Evolutionary conservation across 768 basidiomycete species (phyloP).

Genomic region (Multifurca ochricompacta): DNA sequence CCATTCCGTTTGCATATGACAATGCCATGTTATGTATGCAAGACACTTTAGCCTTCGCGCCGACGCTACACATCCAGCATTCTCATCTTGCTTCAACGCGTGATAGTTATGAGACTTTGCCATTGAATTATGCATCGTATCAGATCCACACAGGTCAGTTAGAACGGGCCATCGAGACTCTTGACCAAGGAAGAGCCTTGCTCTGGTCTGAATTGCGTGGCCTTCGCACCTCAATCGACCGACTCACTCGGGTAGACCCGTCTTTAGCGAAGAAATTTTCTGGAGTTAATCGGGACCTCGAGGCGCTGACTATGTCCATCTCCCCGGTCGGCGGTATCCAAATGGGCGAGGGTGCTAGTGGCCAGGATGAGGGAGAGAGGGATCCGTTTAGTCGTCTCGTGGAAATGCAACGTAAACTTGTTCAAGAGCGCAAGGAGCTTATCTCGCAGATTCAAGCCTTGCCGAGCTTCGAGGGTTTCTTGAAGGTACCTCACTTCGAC

Average conservation of each 20-base stretch:
- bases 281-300: background rate
- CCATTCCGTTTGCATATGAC: background rate
- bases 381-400: background rate
- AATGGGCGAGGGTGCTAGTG: background rate
- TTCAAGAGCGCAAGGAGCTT: background rate
- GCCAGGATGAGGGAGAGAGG: background rate
- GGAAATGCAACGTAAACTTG: background rate
- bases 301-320: background rate
- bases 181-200: background rate
- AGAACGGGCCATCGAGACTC: background rate
- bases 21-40: background rate
- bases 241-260: background rate
- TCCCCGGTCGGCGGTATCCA: background rate
- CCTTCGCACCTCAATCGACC: background rate
- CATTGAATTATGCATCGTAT: background rate
- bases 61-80: background rate
- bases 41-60: background rate
- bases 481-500: background rate
- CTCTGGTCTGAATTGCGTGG: constrained; percentile 1
- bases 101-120: background rate
- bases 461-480: background rate
- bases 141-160: background rate
- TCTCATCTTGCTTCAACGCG: background rate
- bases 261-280: background rate
- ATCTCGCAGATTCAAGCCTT: background rate